Evolutionary conservation across 805 yeast species (phyloP).

Genomic region (Lipomyces sp.): DNA sequence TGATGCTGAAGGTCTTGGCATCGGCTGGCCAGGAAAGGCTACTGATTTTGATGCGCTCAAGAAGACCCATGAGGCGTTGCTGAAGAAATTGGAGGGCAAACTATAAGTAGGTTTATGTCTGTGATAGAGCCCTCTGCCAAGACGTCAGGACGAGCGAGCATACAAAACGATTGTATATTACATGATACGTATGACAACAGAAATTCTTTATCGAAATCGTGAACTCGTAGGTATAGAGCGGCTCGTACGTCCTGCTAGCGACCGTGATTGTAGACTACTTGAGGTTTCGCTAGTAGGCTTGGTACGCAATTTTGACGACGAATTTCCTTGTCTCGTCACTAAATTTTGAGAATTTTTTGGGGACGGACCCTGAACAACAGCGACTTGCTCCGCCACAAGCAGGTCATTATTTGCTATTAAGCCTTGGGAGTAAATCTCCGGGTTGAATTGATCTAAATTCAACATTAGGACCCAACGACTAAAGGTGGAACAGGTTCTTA

Average conservation of each 20-base stretch:
- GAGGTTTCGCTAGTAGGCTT: background rate
- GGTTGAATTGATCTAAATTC: background rate
- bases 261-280: background rate
- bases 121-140: background rate
- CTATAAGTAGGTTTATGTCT: background rate
- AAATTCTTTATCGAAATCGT: slow-evolving; percentile 5
- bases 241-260: slow-evolving; percentile 6
- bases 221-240: slow-evolving; percentile 25
- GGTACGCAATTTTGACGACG: background rate
- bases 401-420: background rate
- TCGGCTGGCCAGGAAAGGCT: slow-evolving; percentile 93
- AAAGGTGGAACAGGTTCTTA: slow-evolving; percentile 8
- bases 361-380: background rate
- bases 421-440: background rate
- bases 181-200: background rate
- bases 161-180: background rate
- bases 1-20: slow-evolving; percentile 71
- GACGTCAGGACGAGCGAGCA: no score
- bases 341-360: background rate
- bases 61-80: slow-evolving; percentile 64
- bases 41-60: slow-evolving; percentile 78
- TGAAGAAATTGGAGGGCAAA: slow-evolving; percentile 46
- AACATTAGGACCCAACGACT: background rate
- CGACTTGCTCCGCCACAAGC: background rate
- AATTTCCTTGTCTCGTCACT: background rate